Evolutionary conservation across 768 basidiomycete genomes (phyloP).

Genomic region (Russula sp.): DNA sequence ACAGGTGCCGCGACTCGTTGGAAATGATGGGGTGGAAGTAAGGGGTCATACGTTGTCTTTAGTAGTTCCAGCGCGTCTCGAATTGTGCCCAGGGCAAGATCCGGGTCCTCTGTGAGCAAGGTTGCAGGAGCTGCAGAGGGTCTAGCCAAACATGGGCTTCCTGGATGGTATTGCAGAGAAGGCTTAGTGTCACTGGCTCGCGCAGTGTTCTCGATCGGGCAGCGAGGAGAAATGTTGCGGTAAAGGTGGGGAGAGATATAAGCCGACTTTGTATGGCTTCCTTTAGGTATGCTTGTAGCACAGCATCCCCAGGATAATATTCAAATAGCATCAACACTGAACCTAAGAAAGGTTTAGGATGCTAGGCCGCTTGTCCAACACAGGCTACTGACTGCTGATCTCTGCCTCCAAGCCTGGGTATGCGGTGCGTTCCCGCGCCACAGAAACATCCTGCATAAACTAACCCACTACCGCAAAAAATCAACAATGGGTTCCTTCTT

Average conservation of each 20-base stretch:
- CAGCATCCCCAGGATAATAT: slow-evolving; percentile 66
- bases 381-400: slow-evolving; percentile 54
- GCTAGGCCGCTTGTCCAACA: background rate
- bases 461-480: slow-evolving; percentile 56
- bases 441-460: slow-evolving; percentile 59
- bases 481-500: slow-evolving; percentile 11
- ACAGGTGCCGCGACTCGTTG: slow-evolving; percentile 24
- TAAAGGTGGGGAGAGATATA: slow-evolving; percentile 57
- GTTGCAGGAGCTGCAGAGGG: slow-evolving; percentile 52
- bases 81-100: slow-evolving; percentile 50
- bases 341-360: slow-evolving; percentile 42
- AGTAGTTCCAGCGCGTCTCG: slow-evolving; percentile 30
- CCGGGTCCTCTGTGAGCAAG: slow-evolving; percentile 48
- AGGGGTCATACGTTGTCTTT: slow-evolving; percentile 23
- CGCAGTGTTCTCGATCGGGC: slow-evolving; percentile 64
- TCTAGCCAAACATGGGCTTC: slow-evolving; percentile 62
- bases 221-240: slow-evolving; percentile 64
- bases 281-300: slow-evolving; percentile 63
- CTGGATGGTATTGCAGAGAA: slow-evolving; percentile 63
- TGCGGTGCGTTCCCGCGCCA: slow-evolving; percentile 44
- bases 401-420: slow-evolving; percentile 48
- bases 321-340: slow-evolving; percentile 66
- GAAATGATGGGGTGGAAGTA: slow-evolving; percentile 23
- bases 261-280: slow-evolving; percentile 54
- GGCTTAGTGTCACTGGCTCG: slow-evolving; percentile 62